Conservation (phyloP, 2,329 filamentous ascomycete genomes). For the Elsinoe perseae region DNA sequence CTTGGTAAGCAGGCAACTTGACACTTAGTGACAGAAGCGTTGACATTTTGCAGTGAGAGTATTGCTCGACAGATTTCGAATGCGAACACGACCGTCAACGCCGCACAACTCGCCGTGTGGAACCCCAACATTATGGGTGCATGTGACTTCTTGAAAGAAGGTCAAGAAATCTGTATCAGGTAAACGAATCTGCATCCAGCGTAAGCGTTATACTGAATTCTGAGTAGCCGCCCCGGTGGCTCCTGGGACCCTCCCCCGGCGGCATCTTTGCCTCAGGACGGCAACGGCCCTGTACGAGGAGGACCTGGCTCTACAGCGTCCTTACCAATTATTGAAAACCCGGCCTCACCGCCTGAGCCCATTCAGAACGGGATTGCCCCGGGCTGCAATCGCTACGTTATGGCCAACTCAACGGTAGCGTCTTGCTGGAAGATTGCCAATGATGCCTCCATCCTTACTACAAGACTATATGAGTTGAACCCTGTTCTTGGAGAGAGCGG, state of each 20-base stretch:
- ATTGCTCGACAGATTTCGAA: not conserved
- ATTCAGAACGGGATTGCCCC: slow-evolving; percentile 24
- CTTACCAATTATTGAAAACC: not conserved
- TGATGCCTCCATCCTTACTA: slow-evolving; percentile 19
- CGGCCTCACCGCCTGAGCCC: slow-evolving; percentile 20
- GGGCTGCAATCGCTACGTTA: slow-evolving; percentile 26
- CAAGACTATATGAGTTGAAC: slow-evolving; percentile 20
- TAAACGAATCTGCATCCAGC: not conserved
- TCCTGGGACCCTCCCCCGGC: not conserved
- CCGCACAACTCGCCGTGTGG: slow-evolving; percentile 13
- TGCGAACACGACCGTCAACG: not conserved
- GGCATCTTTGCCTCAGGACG: not conserved
- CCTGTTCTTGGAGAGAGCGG: slow-evolving; percentile 18
- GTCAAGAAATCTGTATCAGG: slow-evolving; percentile 14
- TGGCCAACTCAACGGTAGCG: slow-evolving; percentile 21
- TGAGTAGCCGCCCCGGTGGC: not conserved
- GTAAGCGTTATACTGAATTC: not conserved
- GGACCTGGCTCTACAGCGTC: not conserved
- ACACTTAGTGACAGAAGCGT: not conserved
- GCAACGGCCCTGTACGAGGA: not conserved
- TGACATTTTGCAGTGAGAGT: not conserved
- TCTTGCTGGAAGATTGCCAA: slow-evolving; percentile 25
- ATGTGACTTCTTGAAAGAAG: slow-evolving; percentile 13
- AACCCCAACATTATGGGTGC: slow-evolving; percentile 16
- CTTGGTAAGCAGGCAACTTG: not conserved